Evolutionary conservation across 805 yeast species (phyloP).

Genomic region (Kluyveromyces lactis): DNA sequence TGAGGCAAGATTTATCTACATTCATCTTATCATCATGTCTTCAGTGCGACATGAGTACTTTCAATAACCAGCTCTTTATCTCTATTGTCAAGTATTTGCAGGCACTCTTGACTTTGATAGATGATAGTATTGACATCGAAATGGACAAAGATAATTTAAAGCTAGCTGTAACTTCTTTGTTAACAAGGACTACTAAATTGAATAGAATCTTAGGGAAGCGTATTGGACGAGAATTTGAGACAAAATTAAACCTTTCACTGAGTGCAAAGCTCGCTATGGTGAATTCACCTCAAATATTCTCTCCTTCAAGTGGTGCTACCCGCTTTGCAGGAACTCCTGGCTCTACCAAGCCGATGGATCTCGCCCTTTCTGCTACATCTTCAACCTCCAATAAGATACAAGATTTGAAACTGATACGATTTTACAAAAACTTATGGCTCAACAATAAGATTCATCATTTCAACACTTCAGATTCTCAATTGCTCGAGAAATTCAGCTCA

Average conservation of each 20-base stretch:
- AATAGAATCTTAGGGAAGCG: constrained; percentile 21
- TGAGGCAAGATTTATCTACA: constrained; percentile 17
- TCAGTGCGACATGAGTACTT: constrained; percentile 7
- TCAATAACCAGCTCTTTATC: constrained; percentile 16
- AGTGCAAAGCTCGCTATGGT: constrained; percentile 6
- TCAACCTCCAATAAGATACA: constrained; percentile 15
- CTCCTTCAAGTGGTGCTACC: constrained; percentile 27
- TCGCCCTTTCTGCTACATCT: constrained; percentile 1
- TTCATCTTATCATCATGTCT: constrained; percentile 21
- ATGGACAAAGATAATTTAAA: constrained; percentile 11
- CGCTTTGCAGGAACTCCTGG: constrained; percentile 23
- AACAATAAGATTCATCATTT: constrained; percentile 31
- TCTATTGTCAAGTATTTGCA: constrained; percentile 23
- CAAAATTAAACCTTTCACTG: constrained; percentile 16
- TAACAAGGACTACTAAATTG: constrained; percentile 16
- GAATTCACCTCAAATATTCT: constrained; percentile 4
- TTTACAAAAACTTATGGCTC: constrained; percentile 33
- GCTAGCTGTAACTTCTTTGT: constrained; percentile 12
- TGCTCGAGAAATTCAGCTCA: constrained; percentile 23
- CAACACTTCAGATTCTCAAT: constrained; percentile 25
- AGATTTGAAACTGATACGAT: constrained; percentile 25
- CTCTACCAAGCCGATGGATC: constrained; percentile 12
- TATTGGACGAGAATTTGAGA: constrained; percentile 15
- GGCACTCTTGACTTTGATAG: constrained; percentile 10
- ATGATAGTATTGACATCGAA: constrained; percentile 8